phyloP scores from a whole-genome alignment of 2,329 filamentous ascomycete species.

The Monosporascus sp. region DNA sequence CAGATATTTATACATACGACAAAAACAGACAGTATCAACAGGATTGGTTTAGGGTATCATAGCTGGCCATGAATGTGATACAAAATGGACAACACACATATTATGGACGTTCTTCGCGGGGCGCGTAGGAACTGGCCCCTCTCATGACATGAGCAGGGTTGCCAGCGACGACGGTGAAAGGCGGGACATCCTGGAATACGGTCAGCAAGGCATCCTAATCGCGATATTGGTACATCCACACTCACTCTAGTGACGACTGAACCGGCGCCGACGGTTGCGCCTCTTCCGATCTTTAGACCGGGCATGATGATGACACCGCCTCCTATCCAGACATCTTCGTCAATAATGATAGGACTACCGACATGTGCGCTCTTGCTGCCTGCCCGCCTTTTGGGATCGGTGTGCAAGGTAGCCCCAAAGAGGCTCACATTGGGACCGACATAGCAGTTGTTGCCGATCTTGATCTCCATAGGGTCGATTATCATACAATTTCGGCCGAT shows the following conservation, averaged over 20 bases:
- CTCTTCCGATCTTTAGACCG: constrained; percentile 74
- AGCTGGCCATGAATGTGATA: constrained; percentile 8
- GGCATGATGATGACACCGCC: constrained; percentile 73
- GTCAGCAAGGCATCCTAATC: constrained; percentile 12
- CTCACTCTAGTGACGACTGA: constrained; percentile 75
- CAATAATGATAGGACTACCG: constrained; percentile 69
- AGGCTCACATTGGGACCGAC: constrained; percentile 85
- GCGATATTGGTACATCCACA: not conserved
- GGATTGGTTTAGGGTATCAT: constrained; percentile 3
- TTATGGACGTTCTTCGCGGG: constrained; percentile 2
- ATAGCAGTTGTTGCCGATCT: constrained; percentile 71
- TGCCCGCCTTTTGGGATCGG: constrained; percentile 67
- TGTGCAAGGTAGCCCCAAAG: constrained; percentile 67
- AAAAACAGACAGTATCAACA: not conserved
- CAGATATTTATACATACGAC: not conserved
- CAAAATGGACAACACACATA: constrained; percentile 9
- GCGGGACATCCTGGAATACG: constrained; percentile 52
- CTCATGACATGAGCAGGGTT: constrained; percentile 60
- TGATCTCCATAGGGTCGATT: constrained; percentile 78
- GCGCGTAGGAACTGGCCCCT: constrained; percentile 24
- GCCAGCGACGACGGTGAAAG: constrained; percentile 63
- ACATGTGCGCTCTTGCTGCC: constrained; percentile 68
- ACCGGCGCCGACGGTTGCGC: constrained; percentile 74
- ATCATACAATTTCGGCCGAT: constrained; percentile 82
- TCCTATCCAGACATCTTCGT: constrained; percentile 80